These are phyloP conservation scores for Fusarium papillatum DNA, from an alignment of 2,329 filamentous ascomycete species.

Conservation along the genomic window DNA sequence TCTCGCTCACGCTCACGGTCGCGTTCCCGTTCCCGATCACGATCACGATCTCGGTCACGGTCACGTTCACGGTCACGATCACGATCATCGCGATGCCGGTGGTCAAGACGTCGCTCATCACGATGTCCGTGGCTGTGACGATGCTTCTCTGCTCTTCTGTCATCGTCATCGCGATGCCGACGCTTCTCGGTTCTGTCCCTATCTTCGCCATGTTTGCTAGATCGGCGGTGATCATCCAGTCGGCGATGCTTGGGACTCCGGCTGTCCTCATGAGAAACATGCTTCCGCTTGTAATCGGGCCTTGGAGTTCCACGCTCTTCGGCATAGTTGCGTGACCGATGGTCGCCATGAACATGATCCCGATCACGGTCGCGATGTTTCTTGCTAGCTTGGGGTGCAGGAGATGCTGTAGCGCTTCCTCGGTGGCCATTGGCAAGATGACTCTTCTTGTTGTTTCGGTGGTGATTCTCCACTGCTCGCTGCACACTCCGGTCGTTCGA, in stretches of 20 bases:
- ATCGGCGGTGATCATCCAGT: constrained; percentile 55
- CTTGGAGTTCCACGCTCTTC: constrained; percentile 66
- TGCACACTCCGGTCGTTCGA: constrained; percentile 82
- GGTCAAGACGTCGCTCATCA: constrained; percentile 38
- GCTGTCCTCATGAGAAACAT: constrained; percentile 62
- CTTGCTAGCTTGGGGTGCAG: constrained; percentile 66
- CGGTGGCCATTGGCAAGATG: constrained; percentile 71
- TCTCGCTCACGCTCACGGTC: constrained; percentile 48
- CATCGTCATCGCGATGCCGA: constrained; percentile 40
- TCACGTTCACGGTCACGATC: constrained; percentile 34
- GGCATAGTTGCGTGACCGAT: constrained; percentile 63
- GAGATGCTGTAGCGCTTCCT: constrained; percentile 77
- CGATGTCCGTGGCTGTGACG: constrained; percentile 36
- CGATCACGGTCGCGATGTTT: constrained; percentile 64
- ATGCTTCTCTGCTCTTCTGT: constrained; percentile 38
- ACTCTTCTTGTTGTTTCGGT: constrained; percentile 91
- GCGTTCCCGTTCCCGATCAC: constrained; percentile 44
- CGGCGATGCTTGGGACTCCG: constrained; percentile 59
- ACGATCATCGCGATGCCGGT: constrained; percentile 39
- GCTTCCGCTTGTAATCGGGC: constrained; percentile 72
- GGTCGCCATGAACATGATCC: constrained; percentile 60
- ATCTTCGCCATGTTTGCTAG: constrained; percentile 53
- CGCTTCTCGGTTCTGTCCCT: constrained; percentile 49
- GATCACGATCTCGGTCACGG: constrained; percentile 44
- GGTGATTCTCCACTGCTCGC: constrained; percentile 90